Evolutionary conservation across 805 yeast species (phyloP).

Genomic region (Saccharomycopsis sp.): DNA sequence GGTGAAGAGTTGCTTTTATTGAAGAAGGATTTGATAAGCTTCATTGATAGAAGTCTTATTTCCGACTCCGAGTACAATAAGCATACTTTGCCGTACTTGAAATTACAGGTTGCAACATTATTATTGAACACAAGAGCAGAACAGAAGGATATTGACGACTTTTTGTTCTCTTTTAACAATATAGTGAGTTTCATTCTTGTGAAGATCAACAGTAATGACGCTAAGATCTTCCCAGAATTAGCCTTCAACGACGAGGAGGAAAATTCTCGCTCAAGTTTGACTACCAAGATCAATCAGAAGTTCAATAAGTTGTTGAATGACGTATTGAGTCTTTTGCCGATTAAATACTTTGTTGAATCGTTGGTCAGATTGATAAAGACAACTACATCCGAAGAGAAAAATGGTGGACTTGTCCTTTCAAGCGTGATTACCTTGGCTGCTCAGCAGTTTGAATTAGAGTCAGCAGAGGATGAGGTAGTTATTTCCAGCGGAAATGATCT

Average conservation of each 20-base stretch:
- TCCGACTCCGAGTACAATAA: slow-evolving; percentile 31
- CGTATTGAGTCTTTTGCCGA: slow-evolving; percentile 65
- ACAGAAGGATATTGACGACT: slow-evolving; percentile 15
- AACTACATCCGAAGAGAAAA: slow-evolving; percentile 27
- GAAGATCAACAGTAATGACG: slow-evolving; percentile 8
- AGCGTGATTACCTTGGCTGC: slow-evolving; percentile 56
- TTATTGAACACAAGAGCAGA: slow-evolving; percentile 35
- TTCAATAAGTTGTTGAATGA: slow-evolving; percentile 54
- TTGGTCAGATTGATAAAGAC: slow-evolving; percentile 36
- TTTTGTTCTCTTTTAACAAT: slow-evolving; percentile 25
- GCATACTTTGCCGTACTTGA: slow-evolving; percentile 40
- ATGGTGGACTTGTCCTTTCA: slow-evolving; percentile 37
- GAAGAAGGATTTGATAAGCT: slow-evolving; percentile 48
- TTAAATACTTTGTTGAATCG: slow-evolving; percentile 62
- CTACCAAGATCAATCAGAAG: slow-evolving; percentile 31
- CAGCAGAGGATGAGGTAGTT: slow-evolving; percentile 38
- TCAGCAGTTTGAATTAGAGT: slow-evolving; percentile 63
- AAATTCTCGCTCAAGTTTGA: slow-evolving; percentile 4
- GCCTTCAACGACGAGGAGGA: slow-evolving; percentile 16
- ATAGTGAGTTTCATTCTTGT: slow-evolving; percentile 25
- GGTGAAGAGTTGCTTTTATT: slow-evolving; percentile 30
- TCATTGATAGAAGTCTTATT: slow-evolving; percentile 43
- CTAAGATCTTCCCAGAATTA: slow-evolving; percentile 7
- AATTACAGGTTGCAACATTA: slow-evolving; percentile 46
- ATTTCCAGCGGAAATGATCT: slow-evolving; percentile 39